These are phyloP conservation scores for Bathelium albidoporum DNA, from an alignment of 495 filamentous ascomycete species.

Conservation along the genomic window DNA sequence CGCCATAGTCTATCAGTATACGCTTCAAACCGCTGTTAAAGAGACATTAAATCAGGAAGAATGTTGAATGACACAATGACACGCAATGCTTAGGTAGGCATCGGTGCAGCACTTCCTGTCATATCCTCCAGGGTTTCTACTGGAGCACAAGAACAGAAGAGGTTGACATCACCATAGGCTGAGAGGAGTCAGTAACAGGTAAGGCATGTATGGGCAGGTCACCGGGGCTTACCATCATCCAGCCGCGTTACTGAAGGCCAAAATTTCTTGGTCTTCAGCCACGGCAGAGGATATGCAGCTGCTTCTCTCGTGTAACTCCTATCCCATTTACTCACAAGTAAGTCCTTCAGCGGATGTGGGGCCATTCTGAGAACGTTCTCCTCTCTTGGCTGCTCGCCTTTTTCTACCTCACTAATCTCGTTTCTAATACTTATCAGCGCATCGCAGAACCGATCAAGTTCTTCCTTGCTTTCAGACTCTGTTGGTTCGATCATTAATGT, in stretches of 20 bases:
- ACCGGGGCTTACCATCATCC: conserved; percentile 51
- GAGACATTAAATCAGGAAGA: background rate
- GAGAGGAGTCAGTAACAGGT: conserved; percentile 6
- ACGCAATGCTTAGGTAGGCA: conserved; percentile 27
- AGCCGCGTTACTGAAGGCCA: conserved; percentile 87
- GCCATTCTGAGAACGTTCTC: conserved; percentile 90
- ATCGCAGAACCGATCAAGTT: conserved; percentile 91
- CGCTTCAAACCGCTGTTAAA: background rate
- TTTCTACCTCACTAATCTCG: conserved; percentile 80
- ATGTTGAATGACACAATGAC: background rate
- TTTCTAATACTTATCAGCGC: conserved; percentile 79
- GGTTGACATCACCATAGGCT: conserved; percentile 87
- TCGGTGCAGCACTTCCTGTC: conserved; percentile 29
- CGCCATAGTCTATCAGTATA: background rate
- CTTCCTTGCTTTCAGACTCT: conserved; percentile 84
- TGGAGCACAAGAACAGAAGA: conserved; percentile 91
- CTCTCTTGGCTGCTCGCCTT: conserved; percentile 63
- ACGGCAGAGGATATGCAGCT: conserved; percentile 82
- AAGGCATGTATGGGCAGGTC: background rate
- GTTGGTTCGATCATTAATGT: conserved; percentile 99
- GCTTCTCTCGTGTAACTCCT: conserved; percentile 68
- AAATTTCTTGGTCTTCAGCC: conserved; percentile 92
- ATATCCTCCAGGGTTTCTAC: conserved; percentile 44
- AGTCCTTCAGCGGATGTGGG: conserved; percentile 77
- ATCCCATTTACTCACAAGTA: conserved; percentile 65